Conservation (phyloP, 2,329 filamentous ascomycete genomes). For the Botrytis hyacinthi region DNA sequence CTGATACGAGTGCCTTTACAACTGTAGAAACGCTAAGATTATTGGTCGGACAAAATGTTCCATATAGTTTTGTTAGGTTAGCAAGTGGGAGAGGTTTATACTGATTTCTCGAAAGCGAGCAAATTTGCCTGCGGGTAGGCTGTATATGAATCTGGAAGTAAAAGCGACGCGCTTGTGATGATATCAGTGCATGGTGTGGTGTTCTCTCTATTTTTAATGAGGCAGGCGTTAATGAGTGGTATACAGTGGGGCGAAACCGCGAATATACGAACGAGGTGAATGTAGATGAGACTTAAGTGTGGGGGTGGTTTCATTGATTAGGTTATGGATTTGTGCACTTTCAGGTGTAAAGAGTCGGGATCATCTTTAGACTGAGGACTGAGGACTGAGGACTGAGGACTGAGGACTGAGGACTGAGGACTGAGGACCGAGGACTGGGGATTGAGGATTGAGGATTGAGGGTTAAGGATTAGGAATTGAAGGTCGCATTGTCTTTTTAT, state of each 20-base stretch:
- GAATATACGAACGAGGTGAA: neutral
- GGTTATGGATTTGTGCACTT: neutral
- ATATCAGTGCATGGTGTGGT: neutral
- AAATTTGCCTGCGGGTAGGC: neutral
- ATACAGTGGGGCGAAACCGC: neutral
- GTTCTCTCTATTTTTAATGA: constrained; percentile 1
- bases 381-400: too few species aligned
- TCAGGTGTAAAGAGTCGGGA: neutral
- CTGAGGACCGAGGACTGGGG: neutral
- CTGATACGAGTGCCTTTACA: constrained; percentile 79
- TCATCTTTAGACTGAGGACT: neutral
- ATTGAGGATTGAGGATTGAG: neutral
- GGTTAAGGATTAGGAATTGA: neutral
- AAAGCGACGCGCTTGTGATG: neutral
- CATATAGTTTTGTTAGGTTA: constrained; percentile 80
- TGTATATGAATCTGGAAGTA: neutral
- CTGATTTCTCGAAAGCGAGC: constrained; percentile 25
- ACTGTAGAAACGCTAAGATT: constrained; percentile 77
- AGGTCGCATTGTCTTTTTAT: constrained; percentile 4
- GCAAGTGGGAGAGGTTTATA: constrained; percentile 59
- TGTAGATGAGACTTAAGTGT: constrained; percentile 4
- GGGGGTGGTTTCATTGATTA: neutral
- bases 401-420: neutral
- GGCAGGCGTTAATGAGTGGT: neutral
- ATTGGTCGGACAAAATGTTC: constrained; percentile 81